Base-by-base conservation (phyloP, 768 basidiomycete genomes). In the Lepiota brunneoincarnata region DNA sequence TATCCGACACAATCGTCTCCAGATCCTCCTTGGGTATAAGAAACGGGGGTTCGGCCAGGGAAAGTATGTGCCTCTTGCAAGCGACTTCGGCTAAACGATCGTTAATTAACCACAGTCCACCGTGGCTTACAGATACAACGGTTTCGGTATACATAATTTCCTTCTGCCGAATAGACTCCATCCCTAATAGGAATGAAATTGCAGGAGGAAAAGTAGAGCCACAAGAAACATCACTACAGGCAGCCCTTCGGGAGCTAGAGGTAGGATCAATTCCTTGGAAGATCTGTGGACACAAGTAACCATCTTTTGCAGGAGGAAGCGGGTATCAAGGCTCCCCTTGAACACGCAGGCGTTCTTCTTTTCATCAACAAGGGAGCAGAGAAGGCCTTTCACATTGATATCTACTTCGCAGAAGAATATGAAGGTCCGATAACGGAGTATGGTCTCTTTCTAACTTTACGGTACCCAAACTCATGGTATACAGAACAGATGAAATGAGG, bases 401-500 rank as follows among this genome's bases (percentile, higher is more conserved):
- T 92, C 2, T 94, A 84, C 61, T 75, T 78, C 2, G 87, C 87
- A 0, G 75, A 81, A 0, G 66, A 70, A n/a, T 87, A 84, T 60
- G 67, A 67, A 2, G 91, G 90, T 1, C 67, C 64, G 0, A 74
- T 87, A 14, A 77, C 72, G 12, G 91, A 92, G 93, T 92, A 69
- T 57, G n/a, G 82, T 70, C 15, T 21, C 43, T 3, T 6, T 43
- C n/a, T 56, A 10, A 23, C 21, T 35, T 7, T 21, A 37, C 56
- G 18, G 48, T 54, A 20, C 28, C 36, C 20, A 42, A 24, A 40
- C 20, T 35, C 15, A 48, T 51, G 9, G 40, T 10, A 35, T n/a
- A 1, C 57, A 94, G 92, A 61, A 83, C 88, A 0, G 91, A 94
- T 28, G 93, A 95, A 65, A 95, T 95, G 92, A 76, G 76, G 17